Base-by-base conservation (phyloP, 1,284 basidiomycete genomes). In the Marasmius tenuissimus region DNA sequence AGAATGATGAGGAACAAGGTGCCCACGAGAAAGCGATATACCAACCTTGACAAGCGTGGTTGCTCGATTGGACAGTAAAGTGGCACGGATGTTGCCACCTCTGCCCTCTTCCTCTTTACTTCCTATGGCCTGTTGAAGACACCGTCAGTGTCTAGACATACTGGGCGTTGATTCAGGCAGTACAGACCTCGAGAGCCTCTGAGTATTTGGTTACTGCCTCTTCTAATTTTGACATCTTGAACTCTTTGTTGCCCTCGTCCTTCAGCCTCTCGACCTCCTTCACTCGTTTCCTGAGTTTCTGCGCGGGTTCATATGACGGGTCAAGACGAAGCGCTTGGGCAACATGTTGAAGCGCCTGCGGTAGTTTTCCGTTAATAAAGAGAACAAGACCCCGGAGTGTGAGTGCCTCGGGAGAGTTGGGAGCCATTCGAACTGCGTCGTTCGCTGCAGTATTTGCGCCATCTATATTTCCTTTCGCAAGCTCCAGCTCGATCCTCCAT, bases 191-290 rank as follows among this genome's bases (percentile, higher is more conserved):
- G 12, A 94, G 74, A 4, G 90, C 86, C 65, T 91, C 88, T 1
- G 78, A 77, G 67, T 94, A 94, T 68, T 84, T 87, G 5, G 81
- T 78, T 1, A 89, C 75, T 0, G 94, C 94, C 47, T 89, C 87
- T 37, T 82, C 68, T 38, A 87, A 76, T 61, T 81, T 79, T 1
- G 82, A 82, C 0, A 72, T 62, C 74, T 95, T 95, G 78, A 96
- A 96, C 0, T 85, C 81, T 0, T 73, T 70, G 68, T 96, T 96
- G 0, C 94, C 94, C 65, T 93, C 91, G 64, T 95, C 93, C 71
- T 96, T 96, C 53, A 91, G 74, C 57, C 85, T 77, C 66, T 96
- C 93, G 12, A 96, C 85, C 52, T 90, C 88, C 69, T 89, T 90
- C 22, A 91, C 83, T 16, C 92, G 86, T 71, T 88, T 91, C 58